A percentile compares a stretch with the other conserved stretches of the same genome.
phyloP scores from a whole-genome alignment of 1,139 yeast species.

The Suhomyces choctaworum region DNA sequence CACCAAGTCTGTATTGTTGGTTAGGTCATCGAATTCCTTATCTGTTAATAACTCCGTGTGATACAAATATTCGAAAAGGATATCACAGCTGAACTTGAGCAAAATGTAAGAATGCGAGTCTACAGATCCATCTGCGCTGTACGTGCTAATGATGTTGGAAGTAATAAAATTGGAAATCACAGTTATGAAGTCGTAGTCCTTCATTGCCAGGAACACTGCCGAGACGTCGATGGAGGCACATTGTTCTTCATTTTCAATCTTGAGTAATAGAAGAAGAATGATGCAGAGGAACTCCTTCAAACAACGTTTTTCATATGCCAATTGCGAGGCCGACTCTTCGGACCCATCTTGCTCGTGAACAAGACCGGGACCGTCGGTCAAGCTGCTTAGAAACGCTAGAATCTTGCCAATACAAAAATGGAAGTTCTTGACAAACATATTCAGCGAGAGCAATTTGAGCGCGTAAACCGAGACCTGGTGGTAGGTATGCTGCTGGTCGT shows the following conservation, averaged over 20 bases:
- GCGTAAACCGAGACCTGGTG: slow-evolving; percentile 39
- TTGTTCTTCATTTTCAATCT: slow-evolving; percentile 20
- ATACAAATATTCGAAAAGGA: slow-evolving; percentile 45
- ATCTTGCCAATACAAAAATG: slow-evolving; percentile 43
- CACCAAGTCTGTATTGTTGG: slow-evolving; percentile 30
- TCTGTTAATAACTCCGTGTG: slow-evolving; percentile 37
- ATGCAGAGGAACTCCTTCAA: slow-evolving; percentile 43
- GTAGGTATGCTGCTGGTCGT: slow-evolving; percentile 22
- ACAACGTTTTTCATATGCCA: slow-evolving; percentile 25
- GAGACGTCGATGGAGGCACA: slow-evolving; percentile 17
- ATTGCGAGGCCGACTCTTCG: slow-evolving; percentile 13
- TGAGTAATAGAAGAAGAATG: slow-evolving; percentile 34
- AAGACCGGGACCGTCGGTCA: slow-evolving; percentile 12
- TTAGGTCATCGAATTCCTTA: slow-evolving; percentile 33
- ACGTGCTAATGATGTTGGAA: slow-evolving; percentile 25
- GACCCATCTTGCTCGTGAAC: slow-evolving; percentile 19
- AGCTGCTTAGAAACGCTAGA: slow-evolving; percentile 34
- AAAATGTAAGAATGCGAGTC: slow-evolving; percentile 31
- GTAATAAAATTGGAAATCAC: slow-evolving; percentile 42
- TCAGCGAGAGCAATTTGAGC: slow-evolving; percentile 39
- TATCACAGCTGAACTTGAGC: slow-evolving; percentile 43
- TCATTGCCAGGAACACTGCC: slow-evolving; percentile 28
- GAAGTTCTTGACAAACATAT: slow-evolving; percentile 41
- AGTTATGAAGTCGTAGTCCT: slow-evolving; percentile 49
- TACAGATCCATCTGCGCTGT: background rate